phyloP scores from a whole-genome alignment of 2,329 filamentous ascomycete species.

The Fusarium keratoplasticum region DNA sequence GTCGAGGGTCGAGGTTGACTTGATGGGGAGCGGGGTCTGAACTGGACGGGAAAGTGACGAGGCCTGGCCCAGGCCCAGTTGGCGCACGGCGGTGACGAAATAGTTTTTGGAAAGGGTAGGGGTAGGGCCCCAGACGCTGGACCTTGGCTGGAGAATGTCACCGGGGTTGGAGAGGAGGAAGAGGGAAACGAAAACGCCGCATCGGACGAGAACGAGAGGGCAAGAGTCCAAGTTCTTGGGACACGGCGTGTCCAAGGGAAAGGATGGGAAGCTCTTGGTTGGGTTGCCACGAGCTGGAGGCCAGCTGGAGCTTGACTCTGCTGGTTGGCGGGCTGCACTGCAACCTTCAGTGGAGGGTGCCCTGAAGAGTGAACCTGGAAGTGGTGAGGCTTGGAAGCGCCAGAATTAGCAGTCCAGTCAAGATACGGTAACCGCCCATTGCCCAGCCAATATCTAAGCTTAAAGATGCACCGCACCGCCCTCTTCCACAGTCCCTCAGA shows the following conservation, averaged over 20 bases:
- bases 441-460: background rate
- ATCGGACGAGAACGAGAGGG: conserved; percentile 3
- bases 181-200: conserved; percentile 21
- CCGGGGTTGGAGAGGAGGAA: background rate
- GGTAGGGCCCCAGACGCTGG: conserved; percentile 10
- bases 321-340: background rate
- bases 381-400: background rate
- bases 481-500: background rate
- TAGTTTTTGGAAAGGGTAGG: conserved; percentile 30
- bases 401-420: background rate
- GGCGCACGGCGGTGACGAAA: conserved; percentile 45
- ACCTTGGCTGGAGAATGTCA: background rate
- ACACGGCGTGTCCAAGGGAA: background rate
- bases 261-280: background rate
- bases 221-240: conserved; percentile 1
- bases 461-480: background rate
- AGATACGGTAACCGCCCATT: background rate
- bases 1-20: conserved; percentile 22
- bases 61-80: conserved; percentile 24
- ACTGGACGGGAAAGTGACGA: conserved; percentile 14
- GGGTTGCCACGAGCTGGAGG: background rate
- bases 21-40: conserved; percentile 40
- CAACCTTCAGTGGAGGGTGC: background rate
- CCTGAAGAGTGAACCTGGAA: background rate
- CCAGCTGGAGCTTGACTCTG: background rate